These are phyloP conservation scores for Plasmodiophora brassicae DNA, from an alignment of 208 protist genomes.

Conservation along the genomic window DNA sequence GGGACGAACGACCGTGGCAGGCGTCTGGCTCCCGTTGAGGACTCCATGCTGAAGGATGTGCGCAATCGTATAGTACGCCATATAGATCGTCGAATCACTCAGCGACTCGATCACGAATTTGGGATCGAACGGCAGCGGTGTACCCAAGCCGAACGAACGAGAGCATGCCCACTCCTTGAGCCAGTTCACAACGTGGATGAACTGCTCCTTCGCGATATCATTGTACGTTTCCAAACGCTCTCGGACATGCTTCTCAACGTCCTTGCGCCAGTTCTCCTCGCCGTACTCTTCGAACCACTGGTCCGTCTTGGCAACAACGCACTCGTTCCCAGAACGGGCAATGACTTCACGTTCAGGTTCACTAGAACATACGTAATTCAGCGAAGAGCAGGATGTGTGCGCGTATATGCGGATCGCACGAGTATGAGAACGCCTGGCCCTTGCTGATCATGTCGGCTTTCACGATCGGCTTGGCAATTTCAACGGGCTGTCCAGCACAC, in stretches of 20 bases:
- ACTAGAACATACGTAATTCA: too few species aligned
- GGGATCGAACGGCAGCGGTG: conserved; percentile 87
- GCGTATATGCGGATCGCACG: too few species aligned
- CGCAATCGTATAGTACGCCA: conserved; percentile 99
- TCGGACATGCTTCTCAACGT: conserved; percentile 73
- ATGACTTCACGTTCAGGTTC: conserved; percentile 93
- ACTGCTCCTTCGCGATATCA: conserved; percentile 77
- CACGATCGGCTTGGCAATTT: conserved; percentile 80
- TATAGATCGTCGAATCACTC: conserved; percentile 99
- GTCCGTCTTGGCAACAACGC: conserved; percentile 94
- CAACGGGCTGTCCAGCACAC: conserved; percentile 66
- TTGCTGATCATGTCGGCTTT: conserved; percentile 47
- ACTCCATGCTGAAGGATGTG: conserved; percentile 60
- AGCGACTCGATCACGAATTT: conserved; percentile 98
- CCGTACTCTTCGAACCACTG: conserved; percentile 98
- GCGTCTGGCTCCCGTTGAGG: background rate
- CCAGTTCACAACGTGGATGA: conserved; percentile 89
- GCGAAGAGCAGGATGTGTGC: too few species aligned
- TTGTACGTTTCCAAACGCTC: conserved; percentile 82
- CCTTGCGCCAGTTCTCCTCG: conserved; percentile 84
- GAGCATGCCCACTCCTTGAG: conserved; percentile 98
- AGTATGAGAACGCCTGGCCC: conserved; percentile 61
- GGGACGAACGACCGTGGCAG: background rate
- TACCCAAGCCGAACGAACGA: conserved; percentile 97
- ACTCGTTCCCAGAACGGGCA: conserved; percentile 96